These are phyloP conservation scores for Microcyclospora pomicola DNA, from an alignment of 2,329 filamentous ascomycete species.

Conservation along the genomic window DNA sequence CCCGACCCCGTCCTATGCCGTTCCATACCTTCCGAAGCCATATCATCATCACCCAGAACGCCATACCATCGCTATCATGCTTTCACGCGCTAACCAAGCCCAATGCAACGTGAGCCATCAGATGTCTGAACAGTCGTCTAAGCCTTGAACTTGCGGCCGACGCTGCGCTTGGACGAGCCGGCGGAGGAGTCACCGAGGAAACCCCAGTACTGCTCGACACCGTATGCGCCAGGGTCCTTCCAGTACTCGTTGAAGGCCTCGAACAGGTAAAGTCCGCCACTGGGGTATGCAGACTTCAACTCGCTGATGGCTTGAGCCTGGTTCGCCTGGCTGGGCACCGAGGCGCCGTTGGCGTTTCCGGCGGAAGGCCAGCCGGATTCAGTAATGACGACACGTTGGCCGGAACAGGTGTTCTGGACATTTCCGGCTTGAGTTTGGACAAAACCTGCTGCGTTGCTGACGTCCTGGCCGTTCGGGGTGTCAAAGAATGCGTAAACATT, in stretches of 20 bases:
- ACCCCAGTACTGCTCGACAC: constrained; percentile 64
- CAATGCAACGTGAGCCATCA: no score
- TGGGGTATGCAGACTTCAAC: constrained; percentile 46
- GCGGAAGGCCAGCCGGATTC: constrained; percentile 74
- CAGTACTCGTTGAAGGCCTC: constrained; percentile 67
- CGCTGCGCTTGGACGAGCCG: no score
- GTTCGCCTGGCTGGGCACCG: constrained; percentile 54
- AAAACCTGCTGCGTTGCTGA: constrained; percentile 54
- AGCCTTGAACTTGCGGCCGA: no score
- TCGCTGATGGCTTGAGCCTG: constrained; percentile 53
- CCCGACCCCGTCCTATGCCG: no score
- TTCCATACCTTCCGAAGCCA: no score
- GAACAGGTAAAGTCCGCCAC: constrained; percentile 52
- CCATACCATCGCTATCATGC: no score
- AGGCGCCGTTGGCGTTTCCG: constrained; percentile 50
- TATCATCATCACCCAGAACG: no score
- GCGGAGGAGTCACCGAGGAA: constrained; percentile 26
- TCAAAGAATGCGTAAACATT: constrained; percentile 84
- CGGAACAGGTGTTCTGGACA: constrained; percentile 35
- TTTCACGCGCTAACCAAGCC: no score
- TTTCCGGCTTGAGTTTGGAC: constrained; percentile 41
- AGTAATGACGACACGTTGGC: constrained; percentile 57
- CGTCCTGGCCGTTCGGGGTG: constrained; percentile 30
- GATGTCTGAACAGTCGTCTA: no score
- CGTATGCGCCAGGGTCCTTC: constrained; percentile 54